Percentiles rank a stretch among this genome's conserved stretches.
These are phyloP conservation scores for Suhomyces sp. DNA, from an alignment of 805 yeast species.

Conservation along the genomic window DNA sequence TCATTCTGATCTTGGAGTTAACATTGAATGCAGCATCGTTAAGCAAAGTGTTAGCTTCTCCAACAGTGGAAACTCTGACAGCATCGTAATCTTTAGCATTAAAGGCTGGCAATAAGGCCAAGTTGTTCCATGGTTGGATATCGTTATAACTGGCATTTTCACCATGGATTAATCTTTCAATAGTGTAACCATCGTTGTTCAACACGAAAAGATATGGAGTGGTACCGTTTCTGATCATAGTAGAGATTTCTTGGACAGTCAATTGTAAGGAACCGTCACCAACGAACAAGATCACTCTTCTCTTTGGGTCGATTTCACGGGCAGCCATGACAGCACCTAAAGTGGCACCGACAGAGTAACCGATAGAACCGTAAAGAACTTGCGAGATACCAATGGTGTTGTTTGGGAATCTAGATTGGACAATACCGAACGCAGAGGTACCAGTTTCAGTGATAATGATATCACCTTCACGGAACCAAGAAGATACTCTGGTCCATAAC, in stretches of 20 bases:
- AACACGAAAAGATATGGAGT: constrained; percentile 68
- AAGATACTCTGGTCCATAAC: constrained; percentile 64
- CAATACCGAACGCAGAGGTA: constrained; percentile 72
- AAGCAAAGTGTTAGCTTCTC: constrained; percentile 56
- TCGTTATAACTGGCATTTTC: constrained; percentile 62
- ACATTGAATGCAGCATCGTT: constrained; percentile 47
- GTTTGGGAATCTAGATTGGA: constrained; percentile 63
- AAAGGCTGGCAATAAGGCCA: constrained; percentile 56
- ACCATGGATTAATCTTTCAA: constrained; percentile 74
- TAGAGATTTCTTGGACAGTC: constrained; percentile 72
- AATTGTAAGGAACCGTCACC: constrained; percentile 79
- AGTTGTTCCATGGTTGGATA: constrained; percentile 69
- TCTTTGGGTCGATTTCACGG: constrained; percentile 57
- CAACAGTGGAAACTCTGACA: constrained; percentile 51
- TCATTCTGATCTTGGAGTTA: constrained; percentile 60
- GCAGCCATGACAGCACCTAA: constrained; percentile 70
- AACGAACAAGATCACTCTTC: constrained; percentile 64
- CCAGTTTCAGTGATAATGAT: constrained; percentile 71
- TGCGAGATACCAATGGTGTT: constrained; percentile 66
- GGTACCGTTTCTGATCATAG: constrained; percentile 64
- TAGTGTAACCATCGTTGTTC: constrained; percentile 74
- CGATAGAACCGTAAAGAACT: constrained; percentile 76
- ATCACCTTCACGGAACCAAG: constrained; percentile 67
- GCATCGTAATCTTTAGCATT: constrained; percentile 59
- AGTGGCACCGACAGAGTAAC: constrained; percentile 66